phyloP scores from a whole-genome alignment of 192 early-diverging fungal genomes.

The Cladochytrium replicatum region DNA sequence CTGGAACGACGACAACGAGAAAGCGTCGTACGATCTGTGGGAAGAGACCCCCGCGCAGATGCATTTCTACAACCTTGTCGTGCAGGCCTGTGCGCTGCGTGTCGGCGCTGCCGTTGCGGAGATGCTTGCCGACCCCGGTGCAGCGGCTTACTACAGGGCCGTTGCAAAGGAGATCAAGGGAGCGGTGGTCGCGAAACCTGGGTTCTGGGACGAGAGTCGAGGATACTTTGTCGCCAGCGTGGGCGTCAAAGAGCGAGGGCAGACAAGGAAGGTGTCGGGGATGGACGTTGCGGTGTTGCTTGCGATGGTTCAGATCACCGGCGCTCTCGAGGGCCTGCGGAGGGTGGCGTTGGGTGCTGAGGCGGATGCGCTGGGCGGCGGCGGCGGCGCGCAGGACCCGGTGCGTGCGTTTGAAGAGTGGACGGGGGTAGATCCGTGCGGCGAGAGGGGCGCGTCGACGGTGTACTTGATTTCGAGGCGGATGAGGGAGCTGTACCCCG shows the following conservation, averaged over 20 bases:
- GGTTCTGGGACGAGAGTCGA: conserved; percentile 17
- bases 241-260: too few relatives aligned
- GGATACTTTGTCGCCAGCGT: conserved; percentile 30
- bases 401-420: too few relatives aligned
- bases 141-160: conserved; percentile 20
- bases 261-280: too few relatives aligned
- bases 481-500: conserved; percentile 29
- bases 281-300: conserved; percentile 55
- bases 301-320: conserved; percentile 35
- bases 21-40: conserved; percentile 66
- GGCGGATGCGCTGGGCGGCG: too few relatives aligned
- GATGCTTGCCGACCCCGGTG: conserved; percentile 19
- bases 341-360: conserved; percentile 18
- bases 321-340: conserved; percentile 22
- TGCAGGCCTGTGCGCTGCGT: conserved; percentile 47
- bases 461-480: too few relatives aligned
- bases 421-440: too few relatives aligned
- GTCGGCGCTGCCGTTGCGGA: conserved; percentile 44
- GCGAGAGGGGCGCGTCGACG: too few relatives aligned
- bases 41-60: conserved; percentile 55
- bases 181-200: too few relatives aligned
- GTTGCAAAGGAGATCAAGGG: conserved; percentile 23
- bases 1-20: conserved; percentile 33
- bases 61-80: conserved; percentile 62
- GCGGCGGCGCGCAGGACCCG: too few relatives aligned